Evolutionary conservation across 352 stramenopile species (phyloP), one percentile per base, ranked within the genome.

Genomic region (Pythium utonaiense): DNA sequence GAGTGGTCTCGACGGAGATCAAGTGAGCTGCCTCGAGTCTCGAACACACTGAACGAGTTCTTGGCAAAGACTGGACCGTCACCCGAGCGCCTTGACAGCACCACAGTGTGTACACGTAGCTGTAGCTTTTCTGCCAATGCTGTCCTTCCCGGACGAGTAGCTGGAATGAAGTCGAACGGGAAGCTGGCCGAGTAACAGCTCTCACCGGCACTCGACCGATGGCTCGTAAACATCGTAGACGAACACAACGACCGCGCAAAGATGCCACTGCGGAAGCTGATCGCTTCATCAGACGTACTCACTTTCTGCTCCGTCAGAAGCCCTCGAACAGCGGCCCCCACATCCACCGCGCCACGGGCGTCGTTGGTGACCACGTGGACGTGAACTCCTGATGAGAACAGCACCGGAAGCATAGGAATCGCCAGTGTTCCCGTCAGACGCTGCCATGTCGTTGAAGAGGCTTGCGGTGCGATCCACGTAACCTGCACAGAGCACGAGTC

Each of bases 191-290:
- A 36, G 33, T 60, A 68, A 38, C 61, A 68, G 16, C 10, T 25
- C n/a, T 38, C 17, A 14, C 27, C 4, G 22, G 52, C 48, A 17
- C 14, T 48, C 19, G 38, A 25, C 6, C 28, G 10, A 24, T 59
- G 47, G n/a, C 36, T 12, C 19, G 38, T 60, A 31, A 63, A 63
- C 1, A 51, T 55, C 9, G 55, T 54, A 2, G 62, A 64, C 22
- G 38, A 42, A 51, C 63, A 70, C 41, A 62, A n/a, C 36, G 63
- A 64, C 30, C 52, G 50, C 2, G 54, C 53, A 10, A 70, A 36
- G 3, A 54, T 14, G 2, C 44, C 17, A 50, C 22, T 40, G 27
- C 53, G 21, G 28, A 31, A 16, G 21, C 27, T 9, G 2, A 6
- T 27, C 5, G 27, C 6, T 41, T 5, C 34, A n/a, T 17, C 1